A percentile compares a stretch with the other conserved stretches of the same genome.
Evolutionary conservation across 2,329 filamentous ascomycete genomes (phyloP).

Genomic region (Thyridium curvatum): DNA sequence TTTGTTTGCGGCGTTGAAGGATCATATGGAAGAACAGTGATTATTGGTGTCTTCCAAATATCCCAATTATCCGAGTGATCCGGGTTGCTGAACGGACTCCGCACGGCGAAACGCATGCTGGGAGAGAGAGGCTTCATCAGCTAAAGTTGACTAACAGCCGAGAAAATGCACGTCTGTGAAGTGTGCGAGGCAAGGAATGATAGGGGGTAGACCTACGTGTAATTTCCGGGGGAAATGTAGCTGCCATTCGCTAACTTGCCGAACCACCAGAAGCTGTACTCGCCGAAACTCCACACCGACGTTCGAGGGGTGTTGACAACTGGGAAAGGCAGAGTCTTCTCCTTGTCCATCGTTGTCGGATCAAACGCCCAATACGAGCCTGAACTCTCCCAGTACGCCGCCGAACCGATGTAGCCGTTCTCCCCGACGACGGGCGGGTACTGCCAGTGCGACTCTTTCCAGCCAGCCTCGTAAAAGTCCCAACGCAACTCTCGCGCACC

Average conservation of each 20-base stretch:
- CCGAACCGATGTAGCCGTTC: slow-evolving; percentile 14
- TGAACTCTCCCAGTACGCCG: slow-evolving; percentile 9
- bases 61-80: slow-evolving; percentile 13
- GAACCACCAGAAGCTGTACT: slow-evolving; percentile 8
- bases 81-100: slow-evolving; percentile 17
- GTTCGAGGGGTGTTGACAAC: too few species aligned
- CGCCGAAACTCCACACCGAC: too few species aligned
- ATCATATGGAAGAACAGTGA: not conserved
- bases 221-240: slow-evolving; percentile 22
- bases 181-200: too few species aligned
- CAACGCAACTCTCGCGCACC: slow-evolving; percentile 19
- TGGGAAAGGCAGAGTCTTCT: slow-evolving; percentile 7
- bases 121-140: not conserved
- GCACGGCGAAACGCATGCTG: slow-evolving; percentile 16
- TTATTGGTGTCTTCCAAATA: slow-evolving; percentile 17
- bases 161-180: too few species aligned
- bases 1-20: not conserved
- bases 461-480: slow-evolving; percentile 18
- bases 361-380: slow-evolving; percentile 8
- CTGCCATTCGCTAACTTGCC: slow-evolving; percentile 17
- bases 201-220: slow-evolving; percentile 8
- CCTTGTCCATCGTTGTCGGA: slow-evolving; percentile 5
- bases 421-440: slow-evolving; percentile 16
- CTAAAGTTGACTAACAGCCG: too few species aligned
- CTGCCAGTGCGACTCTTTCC: slow-evolving; percentile 13